phyloP scores from a whole-genome alignment of 2,329 filamentous ascomycete genomes.

The Verticillium nubilum region DNA sequence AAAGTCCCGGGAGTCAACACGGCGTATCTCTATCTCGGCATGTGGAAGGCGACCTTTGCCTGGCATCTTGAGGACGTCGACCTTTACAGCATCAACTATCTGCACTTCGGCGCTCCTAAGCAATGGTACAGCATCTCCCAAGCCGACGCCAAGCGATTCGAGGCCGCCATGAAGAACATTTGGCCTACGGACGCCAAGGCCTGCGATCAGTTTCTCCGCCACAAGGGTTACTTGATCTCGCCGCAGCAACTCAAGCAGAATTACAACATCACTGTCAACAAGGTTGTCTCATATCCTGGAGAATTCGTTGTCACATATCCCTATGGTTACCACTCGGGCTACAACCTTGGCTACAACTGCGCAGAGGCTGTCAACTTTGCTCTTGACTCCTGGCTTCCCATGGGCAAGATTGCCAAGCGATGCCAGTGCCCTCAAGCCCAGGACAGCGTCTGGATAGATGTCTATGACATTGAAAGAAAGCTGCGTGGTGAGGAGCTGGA shows the following conservation, averaged over 20 bases:
- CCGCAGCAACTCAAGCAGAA: constrained; percentile 80
- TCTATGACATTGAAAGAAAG: constrained; percentile 92
- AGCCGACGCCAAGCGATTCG: constrained; percentile 86
- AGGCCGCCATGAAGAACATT: constrained; percentile 89
- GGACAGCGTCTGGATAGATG: constrained; percentile 98
- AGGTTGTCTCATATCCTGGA: constrained; percentile 88
- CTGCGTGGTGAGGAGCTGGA: constrained; percentile 84
- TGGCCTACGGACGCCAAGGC: constrained; percentile 95
- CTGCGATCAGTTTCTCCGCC: constrained; percentile 90
- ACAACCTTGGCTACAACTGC: constrained; percentile 97
- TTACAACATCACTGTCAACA: constrained; percentile 94
- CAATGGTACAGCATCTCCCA: constrained; percentile 99
- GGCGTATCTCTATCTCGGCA: constrained; percentile 93
- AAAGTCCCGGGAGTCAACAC: constrained; percentile 98
- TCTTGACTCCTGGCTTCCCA: constrained; percentile 89
- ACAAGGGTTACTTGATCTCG: constrained; percentile 96
- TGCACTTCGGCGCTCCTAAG: constrained; percentile 97
- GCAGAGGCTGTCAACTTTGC: constrained; percentile 99
- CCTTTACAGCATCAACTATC: constrained; percentile 99
- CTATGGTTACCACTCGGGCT: constrained; percentile 97
- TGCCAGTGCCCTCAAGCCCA: constrained; percentile 93
- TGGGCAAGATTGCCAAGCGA: constrained; percentile 92
- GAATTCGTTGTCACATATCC: constrained; percentile 99
- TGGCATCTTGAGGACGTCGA: constrained; percentile 99
- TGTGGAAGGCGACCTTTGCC: constrained; percentile 99